phyloP scores from a whole-genome alignment of 2,329 filamentous ascomycete genomes.

The Tolypocladium sp. region DNA sequence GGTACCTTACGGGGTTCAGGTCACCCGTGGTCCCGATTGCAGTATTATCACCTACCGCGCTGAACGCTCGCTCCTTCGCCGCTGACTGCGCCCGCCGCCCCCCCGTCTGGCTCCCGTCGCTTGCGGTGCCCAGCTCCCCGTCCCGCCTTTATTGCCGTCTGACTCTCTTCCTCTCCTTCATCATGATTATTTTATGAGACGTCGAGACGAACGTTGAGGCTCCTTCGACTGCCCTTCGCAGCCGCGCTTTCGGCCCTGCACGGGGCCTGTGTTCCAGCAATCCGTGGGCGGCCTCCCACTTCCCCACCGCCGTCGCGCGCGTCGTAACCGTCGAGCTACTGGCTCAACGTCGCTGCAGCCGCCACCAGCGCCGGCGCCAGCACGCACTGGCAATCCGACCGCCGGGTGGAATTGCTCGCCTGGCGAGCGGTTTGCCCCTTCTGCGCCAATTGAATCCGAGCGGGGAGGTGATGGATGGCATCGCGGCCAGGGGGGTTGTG shows the following conservation, averaged over 20 bases:
- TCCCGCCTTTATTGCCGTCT: neutral
- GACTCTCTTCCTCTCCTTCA: neutral
- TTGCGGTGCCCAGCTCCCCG: neutral
- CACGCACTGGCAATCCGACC: neutral
- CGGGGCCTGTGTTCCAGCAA: neutral
- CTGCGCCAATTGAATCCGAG: neutral
- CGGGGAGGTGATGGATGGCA: neutral
- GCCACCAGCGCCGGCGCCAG: neutral
- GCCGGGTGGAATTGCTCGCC: neutral
- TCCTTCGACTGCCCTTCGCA: neutral
- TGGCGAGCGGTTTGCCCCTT: neutral
- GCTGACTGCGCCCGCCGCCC: neutral
- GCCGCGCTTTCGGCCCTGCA: neutral
- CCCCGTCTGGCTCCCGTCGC: neutral
- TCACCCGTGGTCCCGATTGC: neutral
- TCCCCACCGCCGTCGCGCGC: neutral
- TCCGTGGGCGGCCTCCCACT: conserved; percentile 5
- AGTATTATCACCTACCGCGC: neutral
- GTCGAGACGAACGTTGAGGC: neutral
- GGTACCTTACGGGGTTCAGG: neutral
- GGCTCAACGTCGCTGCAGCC: neutral
- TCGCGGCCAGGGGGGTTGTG: conserved; percentile 7
- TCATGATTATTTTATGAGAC: neutral
- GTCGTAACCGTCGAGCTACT: neutral
- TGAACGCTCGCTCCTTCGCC: neutral